Evolutionary conservation across 2,329 filamentous ascomycete genomes (phyloP).

Genomic region (Calonectria pseudoreteaudii): DNA sequence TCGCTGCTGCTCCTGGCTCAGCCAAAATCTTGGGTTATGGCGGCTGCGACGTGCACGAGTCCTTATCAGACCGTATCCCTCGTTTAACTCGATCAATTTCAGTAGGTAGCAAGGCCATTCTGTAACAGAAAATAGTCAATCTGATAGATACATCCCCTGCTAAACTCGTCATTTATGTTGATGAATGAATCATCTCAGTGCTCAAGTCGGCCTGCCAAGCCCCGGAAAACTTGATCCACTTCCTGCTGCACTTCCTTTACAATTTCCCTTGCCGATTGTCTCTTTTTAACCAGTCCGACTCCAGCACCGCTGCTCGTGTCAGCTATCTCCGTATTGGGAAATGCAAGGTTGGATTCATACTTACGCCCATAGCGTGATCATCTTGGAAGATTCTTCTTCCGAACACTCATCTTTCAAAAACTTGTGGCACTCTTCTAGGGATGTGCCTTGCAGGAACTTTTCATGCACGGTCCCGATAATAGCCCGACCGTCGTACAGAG

Average conservation of each 20-base stretch:
- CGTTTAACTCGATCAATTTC: background rate
- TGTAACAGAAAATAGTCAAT: background rate
- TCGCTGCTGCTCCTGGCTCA: background rate
- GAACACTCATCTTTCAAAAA: conserved; percentile 53
- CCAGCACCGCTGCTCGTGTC: conserved; percentile 53
- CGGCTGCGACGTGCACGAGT: background rate
- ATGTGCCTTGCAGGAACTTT: conserved; percentile 53
- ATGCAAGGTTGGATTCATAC: conserved; percentile 24
- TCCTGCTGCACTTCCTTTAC: conserved; percentile 55
- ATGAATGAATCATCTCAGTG: background rate
- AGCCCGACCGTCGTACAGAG: conserved; percentile 58
- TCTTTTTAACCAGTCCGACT: conserved; percentile 58
- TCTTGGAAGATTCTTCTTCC: conserved; percentile 47
- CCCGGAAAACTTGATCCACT: conserved; percentile 49
- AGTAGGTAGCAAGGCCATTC: background rate
- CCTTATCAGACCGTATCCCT: background rate
- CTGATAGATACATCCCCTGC: background rate
- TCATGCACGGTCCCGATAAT: conserved; percentile 54
- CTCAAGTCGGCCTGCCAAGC: conserved; percentile 38
- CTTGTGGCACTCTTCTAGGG: conserved; percentile 56
- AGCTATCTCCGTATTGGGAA: background rate
- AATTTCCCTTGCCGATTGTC: conserved; percentile 55
- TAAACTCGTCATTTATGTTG: background rate
- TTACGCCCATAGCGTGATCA: conserved; percentile 53
- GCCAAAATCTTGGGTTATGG: background rate